Conservation (phyloP, 2,329 filamentous ascomycete genomes). For the Parasarocladium wereldwijsianum region DNA sequence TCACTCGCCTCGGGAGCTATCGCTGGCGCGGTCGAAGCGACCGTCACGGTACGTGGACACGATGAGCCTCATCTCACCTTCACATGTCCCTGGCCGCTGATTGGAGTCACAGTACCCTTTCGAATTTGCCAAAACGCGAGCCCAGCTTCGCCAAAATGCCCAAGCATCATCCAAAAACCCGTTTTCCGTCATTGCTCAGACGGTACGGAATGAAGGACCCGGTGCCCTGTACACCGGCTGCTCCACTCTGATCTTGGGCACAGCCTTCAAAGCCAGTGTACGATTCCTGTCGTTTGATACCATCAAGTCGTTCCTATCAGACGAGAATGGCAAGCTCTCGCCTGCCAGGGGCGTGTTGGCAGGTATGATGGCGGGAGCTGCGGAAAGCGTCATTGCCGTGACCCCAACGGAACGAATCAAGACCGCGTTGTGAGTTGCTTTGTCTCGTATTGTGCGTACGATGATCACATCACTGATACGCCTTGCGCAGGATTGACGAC, state of each 20-base stretch:
- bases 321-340: constrained; percentile 40
- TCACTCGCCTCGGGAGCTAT: constrained; percentile 34
- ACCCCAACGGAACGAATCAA: constrained; percentile 57
- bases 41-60: constrained; percentile 23
- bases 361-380: constrained; percentile 47
- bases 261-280: constrained; percentile 49
- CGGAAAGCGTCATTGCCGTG: constrained; percentile 48
- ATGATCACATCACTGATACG: neutral
- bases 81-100: neutral
- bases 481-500: constrained; percentile 18
- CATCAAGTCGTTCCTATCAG: constrained; percentile 42
- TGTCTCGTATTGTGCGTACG: neutral
- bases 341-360: constrained; percentile 42
- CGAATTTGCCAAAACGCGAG: constrained; percentile 52
- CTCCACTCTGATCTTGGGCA: constrained; percentile 40
- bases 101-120: constrained; percentile 36
- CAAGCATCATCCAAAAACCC: constrained; percentile 30
- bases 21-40: constrained; percentile 37
- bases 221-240: constrained; percentile 49
- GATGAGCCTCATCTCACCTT: neutral
- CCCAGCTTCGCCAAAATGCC: constrained; percentile 31
- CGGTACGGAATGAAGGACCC: constrained; percentile 40
- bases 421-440: constrained; percentile 34
- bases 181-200: constrained; percentile 37
- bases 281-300: constrained; percentile 52